phyloP scores from a whole-genome alignment of 2,329 filamentous ascomycete species.

The Microsporum ferrugineum region DNA sequence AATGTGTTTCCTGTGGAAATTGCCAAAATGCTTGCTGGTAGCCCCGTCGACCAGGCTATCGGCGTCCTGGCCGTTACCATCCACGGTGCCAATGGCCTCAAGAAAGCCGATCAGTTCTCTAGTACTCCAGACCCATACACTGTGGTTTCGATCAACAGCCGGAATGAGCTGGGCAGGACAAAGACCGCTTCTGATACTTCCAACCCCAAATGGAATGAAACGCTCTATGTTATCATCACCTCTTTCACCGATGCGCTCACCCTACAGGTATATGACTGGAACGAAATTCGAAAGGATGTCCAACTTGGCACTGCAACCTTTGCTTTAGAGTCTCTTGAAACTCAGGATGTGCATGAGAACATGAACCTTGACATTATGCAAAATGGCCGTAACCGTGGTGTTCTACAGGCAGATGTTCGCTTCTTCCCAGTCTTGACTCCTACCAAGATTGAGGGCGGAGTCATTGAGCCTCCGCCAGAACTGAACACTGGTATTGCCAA shows the following conservation, averaged over 20 bases:
- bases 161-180: slow-evolving; percentile 70
- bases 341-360: slow-evolving; percentile 67
- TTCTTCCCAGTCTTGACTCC: slow-evolving; percentile 89
- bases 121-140: slow-evolving; percentile 87
- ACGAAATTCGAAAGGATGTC: slow-evolving; percentile 93
- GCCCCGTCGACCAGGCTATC: slow-evolving; percentile 87
- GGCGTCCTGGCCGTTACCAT: slow-evolving; percentile 86
- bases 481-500: slow-evolving; percentile 87
- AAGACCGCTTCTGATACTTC: slow-evolving; percentile 76
- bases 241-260: slow-evolving; percentile 82
- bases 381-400: slow-evolving; percentile 72
- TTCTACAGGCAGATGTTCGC: slow-evolving; percentile 68
- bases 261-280: slow-evolving; percentile 79
- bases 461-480: slow-evolving; percentile 67
- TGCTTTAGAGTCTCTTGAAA: slow-evolving; percentile 67
- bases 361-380: slow-evolving; percentile 71
- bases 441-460: slow-evolving; percentile 58
- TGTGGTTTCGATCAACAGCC: slow-evolving; percentile 70
- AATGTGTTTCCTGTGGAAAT: slow-evolving; percentile 98
- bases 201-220: slow-evolving; percentile 92
- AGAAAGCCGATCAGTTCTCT: slow-evolving; percentile 89
- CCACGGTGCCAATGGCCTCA: slow-evolving; percentile 81
- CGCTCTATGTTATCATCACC: slow-evolving; percentile 86
- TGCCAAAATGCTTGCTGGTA: slow-evolving; percentile 93
- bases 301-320: slow-evolving; percentile 83